Evolutionary conservation across 441 rosid genomes (phyloP).

Genomic region (Eutrema salsugineum): DNA sequence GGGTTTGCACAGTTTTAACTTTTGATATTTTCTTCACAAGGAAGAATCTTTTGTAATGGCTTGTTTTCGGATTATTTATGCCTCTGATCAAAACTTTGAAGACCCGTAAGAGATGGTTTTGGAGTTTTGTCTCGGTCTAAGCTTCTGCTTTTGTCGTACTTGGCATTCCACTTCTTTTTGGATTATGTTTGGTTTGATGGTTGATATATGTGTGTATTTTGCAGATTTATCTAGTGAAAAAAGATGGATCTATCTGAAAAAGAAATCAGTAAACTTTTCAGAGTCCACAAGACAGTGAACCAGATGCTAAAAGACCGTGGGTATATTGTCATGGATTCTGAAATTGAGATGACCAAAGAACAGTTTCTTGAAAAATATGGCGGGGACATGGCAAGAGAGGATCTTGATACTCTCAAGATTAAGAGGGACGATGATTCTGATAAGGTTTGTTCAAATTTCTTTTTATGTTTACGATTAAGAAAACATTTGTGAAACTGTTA

Average conservation of each 20-base stretch:
- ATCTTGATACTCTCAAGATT: constrained; percentile 47
- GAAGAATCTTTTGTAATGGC: no score
- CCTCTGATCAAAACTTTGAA: not conserved
- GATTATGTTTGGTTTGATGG: not conserved
- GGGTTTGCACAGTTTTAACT: not conserved
- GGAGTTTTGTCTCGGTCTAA: not conserved
- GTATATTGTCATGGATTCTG: constrained; percentile 51
- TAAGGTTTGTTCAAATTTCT: constrained; percentile 40
- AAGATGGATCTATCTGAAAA: constrained; percentile 50
- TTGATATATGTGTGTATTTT: not conserved
- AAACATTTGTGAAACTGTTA: not conserved
- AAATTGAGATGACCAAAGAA: constrained; percentile 45
- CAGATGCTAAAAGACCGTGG: constrained; percentile 73
- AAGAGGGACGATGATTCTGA: constrained; percentile 47
- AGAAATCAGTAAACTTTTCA: constrained; percentile 51
- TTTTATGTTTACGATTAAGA: not conserved
- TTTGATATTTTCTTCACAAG: not conserved
- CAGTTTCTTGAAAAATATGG: constrained; percentile 59
- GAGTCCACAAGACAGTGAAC: constrained; percentile 52
- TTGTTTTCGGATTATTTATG: not conserved
- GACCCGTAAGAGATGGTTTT: not conserved
- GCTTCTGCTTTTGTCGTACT: no score
- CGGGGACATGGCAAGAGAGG: constrained; percentile 63
- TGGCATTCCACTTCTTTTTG: not conserved
- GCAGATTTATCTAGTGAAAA: constrained; percentile 19